phyloP scores from a whole-genome alignment of 495 filamentous ascomycete species.

The Schizothecium vesticola region DNA sequence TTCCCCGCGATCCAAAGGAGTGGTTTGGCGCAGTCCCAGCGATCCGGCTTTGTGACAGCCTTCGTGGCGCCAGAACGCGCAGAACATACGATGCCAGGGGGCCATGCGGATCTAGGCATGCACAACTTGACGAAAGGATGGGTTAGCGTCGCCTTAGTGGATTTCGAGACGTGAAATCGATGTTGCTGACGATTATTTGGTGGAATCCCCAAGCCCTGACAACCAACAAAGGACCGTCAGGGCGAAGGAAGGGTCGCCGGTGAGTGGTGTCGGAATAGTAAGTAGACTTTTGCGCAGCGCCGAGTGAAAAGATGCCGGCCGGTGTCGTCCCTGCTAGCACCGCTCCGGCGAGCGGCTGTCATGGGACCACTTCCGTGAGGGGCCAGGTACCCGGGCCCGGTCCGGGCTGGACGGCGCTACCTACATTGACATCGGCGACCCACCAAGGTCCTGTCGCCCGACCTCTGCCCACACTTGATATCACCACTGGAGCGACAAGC shows the following conservation, averaged over 20 bases:
- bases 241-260: neutral
- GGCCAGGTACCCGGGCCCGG: neutral
- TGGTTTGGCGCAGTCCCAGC: neutral
- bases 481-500: neutral
- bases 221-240: neutral
- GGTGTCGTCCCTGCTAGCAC: neutral
- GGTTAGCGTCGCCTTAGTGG: neutral
- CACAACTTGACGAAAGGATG: neutral
- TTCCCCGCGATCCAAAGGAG: neutral
- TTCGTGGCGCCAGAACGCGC: neutral
- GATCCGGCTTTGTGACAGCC: neutral
- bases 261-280: neutral
- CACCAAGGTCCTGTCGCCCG: neutral
- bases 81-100: neutral
- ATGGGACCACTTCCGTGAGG: neutral
- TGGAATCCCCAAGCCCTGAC: neutral
- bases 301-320: neutral
- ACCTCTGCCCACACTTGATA: neutral
- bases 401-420: neutral
- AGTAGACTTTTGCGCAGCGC: neutral
- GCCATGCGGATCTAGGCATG: neutral
- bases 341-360: neutral
- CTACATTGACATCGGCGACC: no score
- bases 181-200: neutral
- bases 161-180: neutral